Conservation (phyloP, 257 asterid species). For the Paraleonurus japonicus region DNA sequence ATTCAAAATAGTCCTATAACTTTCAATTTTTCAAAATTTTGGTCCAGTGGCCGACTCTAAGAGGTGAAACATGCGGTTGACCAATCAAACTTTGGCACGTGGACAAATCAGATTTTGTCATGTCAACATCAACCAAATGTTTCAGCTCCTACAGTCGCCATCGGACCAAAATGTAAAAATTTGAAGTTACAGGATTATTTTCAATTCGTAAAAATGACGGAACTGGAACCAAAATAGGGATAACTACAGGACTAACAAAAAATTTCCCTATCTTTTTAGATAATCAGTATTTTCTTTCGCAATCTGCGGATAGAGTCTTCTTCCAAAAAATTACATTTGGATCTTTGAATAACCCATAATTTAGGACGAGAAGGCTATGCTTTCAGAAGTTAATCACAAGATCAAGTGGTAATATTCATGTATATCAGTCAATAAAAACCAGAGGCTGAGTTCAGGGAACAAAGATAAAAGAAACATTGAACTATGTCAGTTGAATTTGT, state of each 20-base stretch:
- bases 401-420: neutral
- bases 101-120: neutral
- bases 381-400: conserved; percentile 20
- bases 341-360: neutral
- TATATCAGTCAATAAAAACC: neutral
- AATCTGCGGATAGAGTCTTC: neutral
- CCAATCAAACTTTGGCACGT: neutral
- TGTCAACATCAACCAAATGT: neutral
- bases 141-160: neutral
- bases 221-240: neutral
- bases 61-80: neutral
- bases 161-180: neutral
- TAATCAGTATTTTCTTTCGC: neutral
- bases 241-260: too few species aligned
- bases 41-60: neutral
- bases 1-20: too few species aligned
- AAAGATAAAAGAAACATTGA: conserved; percentile 11
- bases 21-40: neutral
- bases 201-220: neutral
- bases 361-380: neutral
- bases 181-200: neutral
- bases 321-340: conserved; percentile 4
- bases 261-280: too few species aligned
- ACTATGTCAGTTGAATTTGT: conserved; percentile 18
- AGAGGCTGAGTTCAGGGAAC: neutral